Percentiles rank a stretch among this genome's conserved stretches.
Evolutionary conservation across 352 stramenopile species (phyloP).

Genomic region (Pythium guiyangense): DNA sequence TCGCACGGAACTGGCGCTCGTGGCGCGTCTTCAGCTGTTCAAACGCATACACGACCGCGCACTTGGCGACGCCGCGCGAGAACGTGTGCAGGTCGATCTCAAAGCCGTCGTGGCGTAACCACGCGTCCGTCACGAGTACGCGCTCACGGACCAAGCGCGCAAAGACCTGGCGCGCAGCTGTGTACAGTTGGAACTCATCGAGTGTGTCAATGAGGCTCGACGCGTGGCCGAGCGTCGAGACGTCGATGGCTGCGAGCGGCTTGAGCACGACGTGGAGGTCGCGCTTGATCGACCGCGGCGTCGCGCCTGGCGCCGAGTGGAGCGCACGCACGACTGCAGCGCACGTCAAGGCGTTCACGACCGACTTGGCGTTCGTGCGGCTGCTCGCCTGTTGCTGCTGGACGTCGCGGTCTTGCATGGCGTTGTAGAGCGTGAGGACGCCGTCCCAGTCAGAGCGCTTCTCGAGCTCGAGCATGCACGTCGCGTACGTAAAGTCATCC

Average conservation of each 20-base stretch:
- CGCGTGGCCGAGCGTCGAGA: slow-evolving; percentile 39
- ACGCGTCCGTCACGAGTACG: slow-evolving; percentile 30
- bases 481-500: slow-evolving; percentile 65
- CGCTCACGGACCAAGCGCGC: slow-evolving; percentile 38
- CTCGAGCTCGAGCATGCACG: slow-evolving; percentile 47
- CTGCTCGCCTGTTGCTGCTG: slow-evolving; percentile 6
- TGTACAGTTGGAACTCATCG: slow-evolving; percentile 45
- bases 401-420: slow-evolving; percentile 35
- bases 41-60: slow-evolving; percentile 60
- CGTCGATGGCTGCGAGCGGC: slow-evolving; percentile 30
- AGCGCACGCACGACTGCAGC: slow-evolving; percentile 42
- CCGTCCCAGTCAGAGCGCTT: slow-evolving; percentile 38
- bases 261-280: slow-evolving; percentile 45
- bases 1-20: slow-evolving; percentile 19
- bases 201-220: slow-evolving; percentile 59
- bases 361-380: slow-evolving; percentile 6
- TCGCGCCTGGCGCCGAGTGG: slow-evolving; percentile 14
- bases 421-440: slow-evolving; percentile 54
- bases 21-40: slow-evolving; percentile 27
- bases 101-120: slow-evolving; percentile 51
- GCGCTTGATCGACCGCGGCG: slow-evolving; percentile 19
- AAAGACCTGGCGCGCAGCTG: slow-evolving; percentile 41
- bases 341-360: slow-evolving; percentile 51
- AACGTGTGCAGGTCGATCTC: slow-evolving; percentile 73
- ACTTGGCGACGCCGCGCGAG: slow-evolving; percentile 59